A percentile compares a stretch with the other conserved stretches of the same genome.
Conservation (phyloP, 2,329 filamentous ascomycete species). For the Blastomyces percursus region DNA sequence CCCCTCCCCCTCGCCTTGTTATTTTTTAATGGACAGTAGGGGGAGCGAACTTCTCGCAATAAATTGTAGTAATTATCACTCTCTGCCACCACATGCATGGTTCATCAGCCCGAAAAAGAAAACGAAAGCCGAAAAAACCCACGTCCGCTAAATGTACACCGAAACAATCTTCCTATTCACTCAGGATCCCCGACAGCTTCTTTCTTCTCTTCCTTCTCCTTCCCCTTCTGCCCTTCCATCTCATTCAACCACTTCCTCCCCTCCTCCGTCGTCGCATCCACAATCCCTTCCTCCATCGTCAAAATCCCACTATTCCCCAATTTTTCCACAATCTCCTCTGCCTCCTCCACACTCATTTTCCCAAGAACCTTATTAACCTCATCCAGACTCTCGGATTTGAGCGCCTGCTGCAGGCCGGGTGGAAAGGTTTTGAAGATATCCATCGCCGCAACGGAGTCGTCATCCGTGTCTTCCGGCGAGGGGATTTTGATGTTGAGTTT, state of each 20-base stretch:
- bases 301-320: conserved; percentile 77
- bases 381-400: conserved; percentile 82
- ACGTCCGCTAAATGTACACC: neutral
- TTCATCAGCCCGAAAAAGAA: neutral
- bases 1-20: no score
- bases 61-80: conserved; percentile 1
- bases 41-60: neutral
- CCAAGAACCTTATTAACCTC: conserved; percentile 79
- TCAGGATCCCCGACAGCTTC: conserved; percentile 27
- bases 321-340: conserved; percentile 72
- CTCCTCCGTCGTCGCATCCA: conserved; percentile 86
- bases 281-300: conserved; percentile 83
- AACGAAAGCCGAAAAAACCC: neutral
- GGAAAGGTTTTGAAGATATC: conserved; percentile 75
- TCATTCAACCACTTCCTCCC: conserved; percentile 67
- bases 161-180: conserved; percentile 13
- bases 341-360: conserved; percentile 78
- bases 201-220: conserved; percentile 59
- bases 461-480: conserved; percentile 53
- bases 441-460: conserved; percentile 50
- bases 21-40: no score
- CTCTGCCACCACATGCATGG: neutral
- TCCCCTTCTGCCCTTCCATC: conserved; percentile 49
- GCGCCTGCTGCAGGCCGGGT: conserved; percentile 65
- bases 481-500: conserved; percentile 83